Percentiles rank a stretch among this genome's conserved stretches.
Conservation (phyloP, 1,139 yeast species). For the Entelexis paramagnoliae region DNA sequence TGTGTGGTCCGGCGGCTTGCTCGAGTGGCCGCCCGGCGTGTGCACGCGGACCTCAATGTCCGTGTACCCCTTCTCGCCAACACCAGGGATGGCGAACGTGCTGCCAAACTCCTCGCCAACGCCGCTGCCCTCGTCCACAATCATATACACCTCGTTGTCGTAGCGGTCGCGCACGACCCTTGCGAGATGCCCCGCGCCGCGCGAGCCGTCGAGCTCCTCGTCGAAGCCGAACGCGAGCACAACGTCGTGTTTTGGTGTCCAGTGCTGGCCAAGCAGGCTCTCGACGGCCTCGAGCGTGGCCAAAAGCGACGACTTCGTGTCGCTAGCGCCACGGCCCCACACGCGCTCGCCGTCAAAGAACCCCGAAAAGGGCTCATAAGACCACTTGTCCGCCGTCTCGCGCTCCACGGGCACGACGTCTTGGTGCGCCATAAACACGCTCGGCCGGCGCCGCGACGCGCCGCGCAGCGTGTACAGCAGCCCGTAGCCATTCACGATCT, state of each 20-base stretch:
- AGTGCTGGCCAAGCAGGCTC: slow-evolving; percentile 39
- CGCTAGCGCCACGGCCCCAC: slow-evolving; percentile 59
- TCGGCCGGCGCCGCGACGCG: slow-evolving; percentile 46
- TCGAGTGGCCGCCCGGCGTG: slow-evolving; percentile 68
- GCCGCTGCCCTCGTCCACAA: slow-evolving; percentile 49
- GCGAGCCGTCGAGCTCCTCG: slow-evolving; percentile 51
- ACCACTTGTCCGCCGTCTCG: slow-evolving; percentile 51
- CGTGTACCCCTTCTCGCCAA: slow-evolving; percentile 59
- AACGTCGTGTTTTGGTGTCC: slow-evolving; percentile 45
- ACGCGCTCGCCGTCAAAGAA: slow-evolving; percentile 48
- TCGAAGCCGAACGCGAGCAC: slow-evolving; percentile 58
- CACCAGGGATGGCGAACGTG: slow-evolving; percentile 48
- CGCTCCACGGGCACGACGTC: slow-evolving; percentile 74
- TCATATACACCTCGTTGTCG: slow-evolving; percentile 40
- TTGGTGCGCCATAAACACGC: slow-evolving; percentile 64
- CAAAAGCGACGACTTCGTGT: slow-evolving; percentile 50
- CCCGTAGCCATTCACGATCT: slow-evolving; percentile 56
- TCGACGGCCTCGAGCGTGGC: slow-evolving; percentile 53
- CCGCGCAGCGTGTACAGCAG: slow-evolving; percentile 61
- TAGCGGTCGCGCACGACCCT: slow-evolving; percentile 40
- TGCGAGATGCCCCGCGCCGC: slow-evolving; percentile 39
- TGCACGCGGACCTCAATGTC: slow-evolving; percentile 42
- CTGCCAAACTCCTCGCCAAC: slow-evolving; percentile 36
- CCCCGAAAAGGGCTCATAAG: slow-evolving; percentile 59
- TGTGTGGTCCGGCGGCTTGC: slow-evolving; percentile 61